phyloP scores from a whole-genome alignment of 306 rosid genomes.

The Fragaria iinumae region DNA sequence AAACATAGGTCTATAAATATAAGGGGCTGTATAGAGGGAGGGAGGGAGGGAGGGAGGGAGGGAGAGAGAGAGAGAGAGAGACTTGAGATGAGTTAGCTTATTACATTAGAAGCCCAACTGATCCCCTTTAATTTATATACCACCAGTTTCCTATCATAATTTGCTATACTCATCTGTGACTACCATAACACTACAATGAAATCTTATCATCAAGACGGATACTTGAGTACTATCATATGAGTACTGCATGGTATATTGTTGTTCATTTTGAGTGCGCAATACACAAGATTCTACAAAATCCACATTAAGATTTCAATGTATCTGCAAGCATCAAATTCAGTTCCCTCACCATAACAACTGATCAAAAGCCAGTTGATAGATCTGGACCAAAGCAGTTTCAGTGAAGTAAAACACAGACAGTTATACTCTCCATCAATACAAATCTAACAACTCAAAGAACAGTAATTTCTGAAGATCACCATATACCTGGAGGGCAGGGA shows the following conservation, averaged over 20 bases:
- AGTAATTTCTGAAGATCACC: conserved; percentile 4
- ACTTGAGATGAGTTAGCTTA: neutral
- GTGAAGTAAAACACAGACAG: neutral
- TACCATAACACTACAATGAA: neutral
- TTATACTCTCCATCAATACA: neutral
- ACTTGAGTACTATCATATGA: neutral
- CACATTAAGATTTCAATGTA: neutral
- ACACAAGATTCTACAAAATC: neutral
- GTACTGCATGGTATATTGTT: neutral
- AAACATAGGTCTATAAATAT: neutral
- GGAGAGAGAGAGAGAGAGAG: neutral
- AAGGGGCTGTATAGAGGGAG: neutral
- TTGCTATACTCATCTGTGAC: neutral
- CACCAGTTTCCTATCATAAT: neutral
- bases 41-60: neutral
- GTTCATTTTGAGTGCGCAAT: neutral
- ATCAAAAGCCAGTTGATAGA: no score
- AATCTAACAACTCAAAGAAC: neutral
- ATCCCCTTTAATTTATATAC: neutral
- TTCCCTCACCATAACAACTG: no score
- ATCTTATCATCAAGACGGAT: neutral
- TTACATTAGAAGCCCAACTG: neutral
- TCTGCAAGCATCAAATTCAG: neutral
- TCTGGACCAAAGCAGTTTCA: neutral
- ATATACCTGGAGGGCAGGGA: conserved; percentile 90